Evolutionary conservation across 306 rosid genomes (phyloP).

Genomic region (Lathyrus sativus): DNA sequence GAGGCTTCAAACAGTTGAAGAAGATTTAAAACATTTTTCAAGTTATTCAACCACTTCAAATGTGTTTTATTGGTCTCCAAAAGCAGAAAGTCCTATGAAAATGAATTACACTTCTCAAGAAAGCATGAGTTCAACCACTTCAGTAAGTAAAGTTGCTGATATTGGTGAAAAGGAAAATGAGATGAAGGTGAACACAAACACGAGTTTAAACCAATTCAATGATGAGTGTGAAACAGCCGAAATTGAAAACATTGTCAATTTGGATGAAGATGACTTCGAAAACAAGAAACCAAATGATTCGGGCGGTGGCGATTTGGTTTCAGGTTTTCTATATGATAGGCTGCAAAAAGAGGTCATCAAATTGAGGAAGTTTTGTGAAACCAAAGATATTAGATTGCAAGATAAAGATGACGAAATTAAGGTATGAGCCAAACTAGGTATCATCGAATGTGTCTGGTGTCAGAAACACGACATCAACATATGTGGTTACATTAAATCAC

Average conservation of each 20-base stretch:
- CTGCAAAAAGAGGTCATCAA: slow-evolving; percentile 81
- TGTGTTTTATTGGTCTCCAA: slow-evolving; percentile 51
- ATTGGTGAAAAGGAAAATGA: slow-evolving; percentile 69
- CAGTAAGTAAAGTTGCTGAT: slow-evolving; percentile 73
- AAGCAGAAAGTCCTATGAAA: slow-evolving; percentile 51
- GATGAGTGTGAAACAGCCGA: slow-evolving; percentile 39
- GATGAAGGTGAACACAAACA: slow-evolving; percentile 37
- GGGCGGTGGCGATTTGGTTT: slow-evolving; percentile 58
- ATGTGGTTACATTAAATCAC: not conserved
- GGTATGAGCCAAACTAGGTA: slow-evolving; percentile 40
- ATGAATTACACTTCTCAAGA: slow-evolving; percentile 53
- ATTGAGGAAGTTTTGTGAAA: slow-evolving; percentile 67
- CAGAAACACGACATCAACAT: not conserved
- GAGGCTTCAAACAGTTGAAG: slow-evolving; percentile 81
- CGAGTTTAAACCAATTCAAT: slow-evolving; percentile 19
- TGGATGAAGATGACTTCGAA: slow-evolving; percentile 43
- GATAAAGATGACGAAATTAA: slow-evolving; percentile 82
- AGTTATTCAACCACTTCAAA: slow-evolving; percentile 41
- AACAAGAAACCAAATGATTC: slow-evolving; percentile 39
- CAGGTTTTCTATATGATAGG: slow-evolving; percentile 82
- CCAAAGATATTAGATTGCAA: slow-evolving; percentile 55
- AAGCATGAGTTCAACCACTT: slow-evolving; percentile 37
- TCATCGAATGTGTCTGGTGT: not conserved
- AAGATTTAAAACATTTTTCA: slow-evolving; percentile 68
- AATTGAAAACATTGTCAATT: slow-evolving; percentile 30